phyloP scores from a whole-genome alignment of 2,329 filamentous ascomycete genomes.

The Aureobasidium musti region DNA sequence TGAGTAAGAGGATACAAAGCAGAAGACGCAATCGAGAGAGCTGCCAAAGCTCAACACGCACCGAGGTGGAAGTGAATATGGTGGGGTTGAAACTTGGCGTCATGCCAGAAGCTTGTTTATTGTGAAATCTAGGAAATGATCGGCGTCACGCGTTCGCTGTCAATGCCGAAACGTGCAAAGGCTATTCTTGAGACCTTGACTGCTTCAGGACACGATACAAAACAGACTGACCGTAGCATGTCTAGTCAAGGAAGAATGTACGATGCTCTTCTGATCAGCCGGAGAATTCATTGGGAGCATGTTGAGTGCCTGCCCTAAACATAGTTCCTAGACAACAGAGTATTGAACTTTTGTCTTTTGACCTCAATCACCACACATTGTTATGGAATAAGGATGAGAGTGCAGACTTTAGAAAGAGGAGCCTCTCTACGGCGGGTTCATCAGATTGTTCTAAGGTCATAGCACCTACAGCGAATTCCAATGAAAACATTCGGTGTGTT shows the following conservation, averaged over 20 bases:
- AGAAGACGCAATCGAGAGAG: conserved; percentile 3
- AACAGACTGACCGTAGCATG: background rate
- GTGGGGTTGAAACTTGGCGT: conserved; percentile 17
- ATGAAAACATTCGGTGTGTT: background rate
- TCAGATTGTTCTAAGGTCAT: background rate
- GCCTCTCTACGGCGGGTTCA: background rate
- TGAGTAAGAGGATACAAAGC: background rate
- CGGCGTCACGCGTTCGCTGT: background rate
- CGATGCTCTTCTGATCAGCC: too few relatives aligned
- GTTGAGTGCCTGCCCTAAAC: background rate
- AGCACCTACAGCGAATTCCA: background rate
- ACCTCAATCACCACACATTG: background rate
- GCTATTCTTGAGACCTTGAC: background rate
- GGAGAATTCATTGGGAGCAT: background rate
- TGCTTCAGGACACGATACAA: background rate
- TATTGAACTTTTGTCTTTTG: background rate
- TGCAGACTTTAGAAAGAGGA: background rate
- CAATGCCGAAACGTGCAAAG: conserved; percentile 1
- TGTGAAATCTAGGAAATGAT: background rate
- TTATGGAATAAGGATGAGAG: background rate
- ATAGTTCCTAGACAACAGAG: background rate
- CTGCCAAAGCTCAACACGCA: conserved; percentile 2
- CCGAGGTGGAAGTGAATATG: conserved; percentile 16
- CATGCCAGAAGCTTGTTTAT: background rate
- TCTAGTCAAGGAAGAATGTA: background rate